Conservation (phyloP, 2,329 filamentous ascomycete species). For the Verticillium nonalfalfae region DNA sequence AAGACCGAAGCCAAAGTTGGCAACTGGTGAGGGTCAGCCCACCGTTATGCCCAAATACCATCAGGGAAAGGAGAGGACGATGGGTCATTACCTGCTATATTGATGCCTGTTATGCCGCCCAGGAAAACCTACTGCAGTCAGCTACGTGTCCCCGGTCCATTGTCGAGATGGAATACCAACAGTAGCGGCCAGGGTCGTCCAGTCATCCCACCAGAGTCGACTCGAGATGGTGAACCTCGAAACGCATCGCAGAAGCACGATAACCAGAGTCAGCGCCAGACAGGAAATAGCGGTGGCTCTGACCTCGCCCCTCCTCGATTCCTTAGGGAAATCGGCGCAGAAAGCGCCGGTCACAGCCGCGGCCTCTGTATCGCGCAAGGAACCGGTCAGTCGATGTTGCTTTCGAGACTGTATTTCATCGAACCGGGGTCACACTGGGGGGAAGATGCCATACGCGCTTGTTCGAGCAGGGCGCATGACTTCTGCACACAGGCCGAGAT, state of each 20-base stretch:
- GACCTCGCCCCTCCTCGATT: neutral
- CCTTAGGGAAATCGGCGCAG: slow-evolving; percentile 3
- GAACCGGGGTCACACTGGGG: neutral
- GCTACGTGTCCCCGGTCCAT: fast-evolving
- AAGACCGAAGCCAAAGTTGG: slow-evolving; percentile 11
- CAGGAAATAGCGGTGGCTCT: slow-evolving; percentile 3
- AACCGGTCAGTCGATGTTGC: fast-evolving
- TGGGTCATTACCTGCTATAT: slow-evolving; percentile 1
- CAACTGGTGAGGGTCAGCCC: neutral
- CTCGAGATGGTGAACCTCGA: slow-evolving; percentile 2
- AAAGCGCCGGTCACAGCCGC: slow-evolving; percentile 1
- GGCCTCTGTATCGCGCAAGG: neutral
- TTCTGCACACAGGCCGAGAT: slow-evolving; percentile 8
- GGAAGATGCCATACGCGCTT: slow-evolving; percentile 2
- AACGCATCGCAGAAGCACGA: slow-evolving; percentile 4
- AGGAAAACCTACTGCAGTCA: slow-evolving; percentile 2
- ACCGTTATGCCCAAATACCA: neutral
- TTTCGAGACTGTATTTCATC: neutral
- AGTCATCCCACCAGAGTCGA: slow-evolving; percentile 10
- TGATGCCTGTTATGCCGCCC: neutral
- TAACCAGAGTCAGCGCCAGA: neutral
- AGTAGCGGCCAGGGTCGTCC: slow-evolving; percentile 4
- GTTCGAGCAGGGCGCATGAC: slow-evolving; percentile 4
- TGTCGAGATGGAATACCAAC: neutral
- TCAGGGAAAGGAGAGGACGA: too few species aligned